A percentile compares a stretch with the other conserved stretches of the same genome.
phyloP scores from a whole-genome alignment of 1,284 basidiomycete species.

The Termitomyces sp. region DNA sequence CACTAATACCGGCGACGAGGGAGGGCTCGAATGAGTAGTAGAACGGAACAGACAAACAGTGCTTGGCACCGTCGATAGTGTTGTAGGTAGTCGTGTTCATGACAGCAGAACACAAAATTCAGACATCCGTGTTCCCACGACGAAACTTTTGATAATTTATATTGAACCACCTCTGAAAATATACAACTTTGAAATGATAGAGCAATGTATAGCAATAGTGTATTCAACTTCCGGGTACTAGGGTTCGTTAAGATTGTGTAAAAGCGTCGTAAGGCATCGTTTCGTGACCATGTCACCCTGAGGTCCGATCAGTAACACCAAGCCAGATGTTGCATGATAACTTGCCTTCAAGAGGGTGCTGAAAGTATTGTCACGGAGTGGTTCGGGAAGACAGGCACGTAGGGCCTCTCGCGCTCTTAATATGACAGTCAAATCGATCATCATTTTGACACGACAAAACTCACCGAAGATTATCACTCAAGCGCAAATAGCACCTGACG shows the following conservation, averaged over 20 bases:
- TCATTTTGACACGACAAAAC: slow-evolving; percentile 23
- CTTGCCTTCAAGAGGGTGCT: slow-evolving; percentile 79
- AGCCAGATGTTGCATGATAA: neutral
- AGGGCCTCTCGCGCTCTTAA: slow-evolving; percentile 91
- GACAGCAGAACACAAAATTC: slow-evolving; percentile 7
- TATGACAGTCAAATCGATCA: slow-evolving; percentile 1
- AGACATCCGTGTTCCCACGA: slow-evolving; percentile 12
- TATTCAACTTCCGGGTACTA: slow-evolving; percentile 23
- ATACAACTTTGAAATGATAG: slow-evolving; percentile 15
- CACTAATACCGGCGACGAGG: slow-evolving; percentile 61
- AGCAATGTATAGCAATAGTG: slow-evolving; percentile 16
- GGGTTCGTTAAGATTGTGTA: slow-evolving; percentile 84
- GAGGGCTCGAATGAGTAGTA: slow-evolving; percentile 55
- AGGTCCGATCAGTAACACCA: neutral
- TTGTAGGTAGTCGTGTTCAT: slow-evolving; percentile 25
- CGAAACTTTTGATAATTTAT: slow-evolving; percentile 7
- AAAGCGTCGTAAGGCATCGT: slow-evolving; percentile 90
- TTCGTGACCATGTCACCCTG: slow-evolving; percentile 96
- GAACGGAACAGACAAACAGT: slow-evolving; percentile 43
- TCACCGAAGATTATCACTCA: slow-evolving; percentile 94
- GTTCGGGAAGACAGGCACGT: slow-evolving; percentile 95
- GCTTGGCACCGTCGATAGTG: slow-evolving; percentile 20
- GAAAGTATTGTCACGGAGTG: slow-evolving; percentile 93
- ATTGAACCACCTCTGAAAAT: slow-evolving; percentile 7
- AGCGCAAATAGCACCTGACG: slow-evolving; percentile 92